phyloP scores from a whole-genome alignment of 306 rosid species.

The Bauhinia variegata region DNA sequence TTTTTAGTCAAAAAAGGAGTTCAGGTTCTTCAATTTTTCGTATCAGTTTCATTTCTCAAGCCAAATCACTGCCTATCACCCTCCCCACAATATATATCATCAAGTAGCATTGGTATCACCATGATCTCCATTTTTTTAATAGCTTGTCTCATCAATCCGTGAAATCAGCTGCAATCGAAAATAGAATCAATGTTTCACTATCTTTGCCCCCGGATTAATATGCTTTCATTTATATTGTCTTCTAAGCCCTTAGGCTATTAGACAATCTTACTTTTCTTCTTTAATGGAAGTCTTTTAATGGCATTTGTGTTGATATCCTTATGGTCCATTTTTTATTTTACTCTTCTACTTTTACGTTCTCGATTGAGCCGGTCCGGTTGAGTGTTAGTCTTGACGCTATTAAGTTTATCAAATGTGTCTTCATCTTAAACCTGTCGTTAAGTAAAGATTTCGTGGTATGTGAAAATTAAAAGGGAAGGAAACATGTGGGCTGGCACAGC shows the following conservation, averaged over 20 bases:
- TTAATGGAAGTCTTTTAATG: too few relatives aligned
- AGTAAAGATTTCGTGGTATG: background rate
- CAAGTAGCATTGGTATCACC: background rate
- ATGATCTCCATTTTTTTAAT: slow-evolving; percentile 9
- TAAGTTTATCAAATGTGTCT: too few relatives aligned
- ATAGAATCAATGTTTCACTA: too few relatives aligned
- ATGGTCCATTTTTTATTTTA: slow-evolving; percentile 8
- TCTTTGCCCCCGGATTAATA: too few relatives aligned
- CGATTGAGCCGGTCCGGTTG: slow-evolving; percentile 18
- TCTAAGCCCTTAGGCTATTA: too few relatives aligned
- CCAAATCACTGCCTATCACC: background rate
- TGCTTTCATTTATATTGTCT: too few relatives aligned
- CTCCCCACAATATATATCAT: background rate
- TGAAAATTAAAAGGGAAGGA: slow-evolving; percentile 5
- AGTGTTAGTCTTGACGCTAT: slow-evolving; percentile 3
- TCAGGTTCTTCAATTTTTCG: background rate
- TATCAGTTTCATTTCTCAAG: background rate
- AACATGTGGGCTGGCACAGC: background rate
- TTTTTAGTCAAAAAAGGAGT: background rate
- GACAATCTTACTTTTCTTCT: too few relatives aligned
- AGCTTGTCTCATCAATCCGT: too few relatives aligned
- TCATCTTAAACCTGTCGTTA: slow-evolving; percentile 12
- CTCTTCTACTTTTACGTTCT: slow-evolving; percentile 12
- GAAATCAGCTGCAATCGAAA: too few relatives aligned
- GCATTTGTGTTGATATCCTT: slow-evolving; percentile 16